Evolutionary conservation across 192 early-diverging fungal genomes (phyloP).

Genomic region (Neocallimastix lanati): DNA sequence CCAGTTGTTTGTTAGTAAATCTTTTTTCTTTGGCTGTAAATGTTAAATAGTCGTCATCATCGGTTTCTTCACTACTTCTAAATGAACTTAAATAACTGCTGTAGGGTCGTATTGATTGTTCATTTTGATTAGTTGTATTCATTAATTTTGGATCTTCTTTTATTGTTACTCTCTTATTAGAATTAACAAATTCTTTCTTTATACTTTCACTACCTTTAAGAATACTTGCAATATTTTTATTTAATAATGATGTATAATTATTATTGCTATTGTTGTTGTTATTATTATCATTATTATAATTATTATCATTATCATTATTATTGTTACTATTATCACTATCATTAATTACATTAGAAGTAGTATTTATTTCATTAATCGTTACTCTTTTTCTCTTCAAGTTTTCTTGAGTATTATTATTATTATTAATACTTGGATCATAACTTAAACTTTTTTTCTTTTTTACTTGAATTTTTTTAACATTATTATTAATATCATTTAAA

Average conservation of each 20-base stretch:
- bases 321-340: too few relatives aligned
- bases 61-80: not conserved
- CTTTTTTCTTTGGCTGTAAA: not conserved
- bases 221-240: not conserved
- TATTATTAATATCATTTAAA: not conserved
- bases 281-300: not conserved
- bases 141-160: not conserved
- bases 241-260: too few relatives aligned
- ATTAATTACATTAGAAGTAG: too few relatives aligned
- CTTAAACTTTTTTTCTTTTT: not conserved
- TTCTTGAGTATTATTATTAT: not conserved
- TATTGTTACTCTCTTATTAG: not conserved
- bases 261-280: not conserved
- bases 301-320: too few relatives aligned
- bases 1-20: not conserved
- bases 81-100: not conserved
- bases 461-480: not conserved
- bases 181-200: not conserved
- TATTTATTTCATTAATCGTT: not conserved
- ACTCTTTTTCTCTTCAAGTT: not conserved
- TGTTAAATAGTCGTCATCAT: not conserved
- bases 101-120: not conserved
- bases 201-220: not conserved
- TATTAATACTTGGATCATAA: not conserved
- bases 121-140: not conserved